phyloP scores from a whole-genome alignment of 805 yeast genomes.

The Sungouiozyma ichnusensis region DNA sequence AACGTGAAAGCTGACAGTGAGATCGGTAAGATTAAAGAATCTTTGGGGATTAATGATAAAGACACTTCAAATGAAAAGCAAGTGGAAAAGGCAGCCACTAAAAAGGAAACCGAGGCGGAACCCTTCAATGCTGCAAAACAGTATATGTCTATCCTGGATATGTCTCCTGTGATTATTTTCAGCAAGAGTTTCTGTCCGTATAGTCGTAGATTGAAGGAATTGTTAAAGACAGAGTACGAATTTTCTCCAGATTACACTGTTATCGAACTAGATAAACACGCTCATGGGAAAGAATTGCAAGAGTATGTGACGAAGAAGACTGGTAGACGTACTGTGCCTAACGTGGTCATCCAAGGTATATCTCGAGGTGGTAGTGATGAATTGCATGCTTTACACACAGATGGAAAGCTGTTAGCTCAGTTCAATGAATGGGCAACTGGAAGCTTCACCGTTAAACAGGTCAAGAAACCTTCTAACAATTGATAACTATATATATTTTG shows the following conservation, averaged over 20 bases:
- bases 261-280: constrained; percentile 76
- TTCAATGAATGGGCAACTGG: constrained; percentile 32
- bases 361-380: constrained; percentile 90
- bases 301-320: constrained; percentile 54
- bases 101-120: constrained; percentile 11
- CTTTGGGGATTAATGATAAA: background rate
- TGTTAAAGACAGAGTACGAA: constrained; percentile 47
- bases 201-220: constrained; percentile 57
- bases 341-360: constrained; percentile 60
- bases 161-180: constrained; percentile 58
- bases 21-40: background rate
- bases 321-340: constrained; percentile 86
- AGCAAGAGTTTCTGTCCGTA: constrained; percentile 58
- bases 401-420: constrained; percentile 40
- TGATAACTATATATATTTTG: constrained; percentile 2
- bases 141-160: constrained; percentile 43
- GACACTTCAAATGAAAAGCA: constrained; percentile 2
- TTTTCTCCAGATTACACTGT: constrained; percentile 62
- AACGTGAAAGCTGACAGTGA: background rate
- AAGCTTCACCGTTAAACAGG: constrained; percentile 9
- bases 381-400: constrained; percentile 48
- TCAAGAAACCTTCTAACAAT: constrained; percentile 14
- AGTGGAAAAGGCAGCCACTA: constrained; percentile 5
- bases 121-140: constrained; percentile 42
- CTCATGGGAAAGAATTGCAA: constrained; percentile 67